Base-by-base conservation (phyloP, 768 basidiomycete genomes). In the Leccinum disarticulatum region DNA sequence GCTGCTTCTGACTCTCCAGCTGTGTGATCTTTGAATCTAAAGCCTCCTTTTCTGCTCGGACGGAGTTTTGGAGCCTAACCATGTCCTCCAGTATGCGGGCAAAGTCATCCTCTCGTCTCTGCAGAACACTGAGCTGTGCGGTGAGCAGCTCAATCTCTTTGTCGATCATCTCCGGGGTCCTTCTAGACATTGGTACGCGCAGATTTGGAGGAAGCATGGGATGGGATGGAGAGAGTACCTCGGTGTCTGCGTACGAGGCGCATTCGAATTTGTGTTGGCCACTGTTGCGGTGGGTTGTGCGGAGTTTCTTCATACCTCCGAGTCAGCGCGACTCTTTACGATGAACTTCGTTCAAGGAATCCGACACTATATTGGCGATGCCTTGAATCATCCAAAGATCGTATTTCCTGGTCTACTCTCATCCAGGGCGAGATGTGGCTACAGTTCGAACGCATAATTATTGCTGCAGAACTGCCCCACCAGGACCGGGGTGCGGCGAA, bases 1-100 rank as follows among this genome's bases (percentile, higher is more conserved):
- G 82, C 27, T 77, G 71, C 50, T 72, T 77, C 64, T 77, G 73
- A 14, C 70, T 74, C 49, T 79, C 69, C n/a, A 84, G 70, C 25
- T 70, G 68, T 57, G 52, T 62, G 41, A 70, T 66, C 58, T 70
- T 73, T 36, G 64, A 61, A 51, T 71, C 70, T 31, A 80, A 62
- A 0, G 59, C 65, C 58, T 64, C 62, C 54, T 68, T 76, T 65
- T 83, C 77, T 36, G 55, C 61, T 17, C 62, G 65, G 13, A 78
- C 66, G 3, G 76, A 73, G 46, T 70, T 73, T 62, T 75, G 76
- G 56, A 80, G 71, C 41, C 60, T 68, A 53, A 70, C 66, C 67
- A 82, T 73, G 56, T 80, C 76, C 47, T 72, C 73, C 43, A 83
- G 54, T 52, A 83, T 67, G 41, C 67, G 74, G 52, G 77, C 63